Conservation (phyloP, 306 rosid species). For the Glycine soja region DNA sequence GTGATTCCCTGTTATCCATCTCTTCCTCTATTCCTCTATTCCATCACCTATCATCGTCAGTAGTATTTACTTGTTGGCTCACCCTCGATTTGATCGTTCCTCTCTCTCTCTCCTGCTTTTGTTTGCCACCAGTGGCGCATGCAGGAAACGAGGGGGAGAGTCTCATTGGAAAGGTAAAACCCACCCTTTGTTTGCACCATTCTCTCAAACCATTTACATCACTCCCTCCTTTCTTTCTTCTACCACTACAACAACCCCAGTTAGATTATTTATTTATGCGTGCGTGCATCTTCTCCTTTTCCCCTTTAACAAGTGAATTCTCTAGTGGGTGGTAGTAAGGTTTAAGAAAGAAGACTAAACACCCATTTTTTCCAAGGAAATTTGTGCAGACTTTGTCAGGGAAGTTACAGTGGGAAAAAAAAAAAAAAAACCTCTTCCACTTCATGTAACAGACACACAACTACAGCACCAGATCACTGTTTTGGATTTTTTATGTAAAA, state of each 20-base stretch:
- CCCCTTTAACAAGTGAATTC: background rate
- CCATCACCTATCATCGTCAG: slow-evolving; percentile 58
- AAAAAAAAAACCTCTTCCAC: slow-evolving; percentile 26
- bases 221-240: background rate
- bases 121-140: slow-evolving; percentile 76
- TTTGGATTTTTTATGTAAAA: slow-evolving; percentile 55
- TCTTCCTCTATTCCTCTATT: slow-evolving; percentile 23
- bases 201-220: slow-evolving; percentile 9
- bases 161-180: slow-evolving; percentile 88
- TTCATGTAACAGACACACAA: slow-evolving; percentile 20
- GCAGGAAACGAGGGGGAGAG: slow-evolving; percentile 60
- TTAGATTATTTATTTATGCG: background rate
- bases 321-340: background rate
- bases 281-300: background rate
- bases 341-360: slow-evolving; percentile 18
- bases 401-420: background rate
- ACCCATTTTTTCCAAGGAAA: slow-evolving; percentile 43
- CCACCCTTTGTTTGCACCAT: slow-evolving; percentile 42
- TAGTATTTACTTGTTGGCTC: slow-evolving; percentile 46
- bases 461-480: slow-evolving; percentile 41
- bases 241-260: background rate
- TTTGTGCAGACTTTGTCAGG: slow-evolving; percentile 46
- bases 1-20: slow-evolving; percentile 55
- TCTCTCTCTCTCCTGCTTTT: slow-evolving; percentile 40
- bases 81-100: slow-evolving; percentile 83